Base-by-base conservation (phyloP, 2,329 filamentous ascomycete species). In the Ceratocystis harringtonii region DNA sequence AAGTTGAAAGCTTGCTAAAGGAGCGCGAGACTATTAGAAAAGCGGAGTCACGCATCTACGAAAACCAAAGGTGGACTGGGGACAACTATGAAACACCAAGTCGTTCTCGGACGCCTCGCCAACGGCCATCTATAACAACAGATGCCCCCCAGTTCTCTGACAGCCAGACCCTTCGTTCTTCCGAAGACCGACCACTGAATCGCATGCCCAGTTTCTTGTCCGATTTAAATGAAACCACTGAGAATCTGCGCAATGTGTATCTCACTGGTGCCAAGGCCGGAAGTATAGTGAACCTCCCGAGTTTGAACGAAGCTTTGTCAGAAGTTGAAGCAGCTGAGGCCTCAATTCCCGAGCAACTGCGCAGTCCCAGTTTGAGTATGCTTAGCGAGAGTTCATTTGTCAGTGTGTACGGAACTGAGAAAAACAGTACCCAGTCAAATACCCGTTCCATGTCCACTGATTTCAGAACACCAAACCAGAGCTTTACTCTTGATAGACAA, bases 381-480 rank as follows among this genome's bases (percentile, higher is more conserved):
- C 73, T 88, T 68, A 87, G 84, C 69, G 84, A 87, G 72, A 87
- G 84, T 71, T 87, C 84, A 0, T 87, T 88, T 69, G 69, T 81
- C 25, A 87, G 84, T 69, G 76, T 88, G 0, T 88, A 88, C 65
- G 84, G 84, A 2, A 44, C 57, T 41, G 66, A 65, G 25, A 64
- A 61, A 44, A 45, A 58, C 44, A 43, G 60, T 12, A 67, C 58
- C 22, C 62, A 61, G 28, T 55, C 63, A 17, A 50, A 32, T 10
- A 10, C 63, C 5, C 43, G 60, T 32, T 43, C 58, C 30, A 10
- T 44, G 30, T 19, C 45, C 55, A 48, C 50, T 12, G 48, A 52
- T 15, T 52, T 52, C 17, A 19, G 19, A 28, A 28, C 5, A 12
- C 25, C 17, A 28, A 32, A 22, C 25, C 45, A 19, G 45, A 43